Evolutionary conservation across 176 grass and related monocot species (phyloP).

Genomic region (barley (Hordeum vulgare)): DNA sequence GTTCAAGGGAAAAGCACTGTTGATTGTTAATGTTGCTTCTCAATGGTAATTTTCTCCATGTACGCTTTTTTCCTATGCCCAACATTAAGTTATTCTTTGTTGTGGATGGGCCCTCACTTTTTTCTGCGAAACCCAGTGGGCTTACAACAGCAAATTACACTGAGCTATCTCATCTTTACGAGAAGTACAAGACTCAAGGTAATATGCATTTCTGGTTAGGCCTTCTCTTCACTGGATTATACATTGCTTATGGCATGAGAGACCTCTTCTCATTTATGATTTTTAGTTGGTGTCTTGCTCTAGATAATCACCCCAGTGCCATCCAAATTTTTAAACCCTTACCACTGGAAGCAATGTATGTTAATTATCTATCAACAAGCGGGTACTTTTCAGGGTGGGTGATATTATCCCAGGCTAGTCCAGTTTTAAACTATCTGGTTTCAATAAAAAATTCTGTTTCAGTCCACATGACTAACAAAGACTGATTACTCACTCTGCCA

Average conservation of each 20-base stretch:
- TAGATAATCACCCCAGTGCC: neutral
- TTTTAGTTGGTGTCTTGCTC: neutral
- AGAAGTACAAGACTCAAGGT: slow-evolving; percentile 99
- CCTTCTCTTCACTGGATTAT: neutral
- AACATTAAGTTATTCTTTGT: neutral
- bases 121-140: slow-evolving; percentile 47
- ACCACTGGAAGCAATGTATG: neutral
- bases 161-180: slow-evolving; percentile 90
- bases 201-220: neutral
- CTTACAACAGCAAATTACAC: slow-evolving; percentile 94
- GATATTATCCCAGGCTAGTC: neutral
- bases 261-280: neutral
- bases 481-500: too few species aligned
- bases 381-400: neutral
- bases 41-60: slow-evolving; percentile 63
- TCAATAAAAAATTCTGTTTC: neutral
- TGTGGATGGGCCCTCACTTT: neutral
- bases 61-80: neutral
- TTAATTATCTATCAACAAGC: neutral
- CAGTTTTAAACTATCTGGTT: neutral
- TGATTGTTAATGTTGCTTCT: slow-evolving; percentile 97
- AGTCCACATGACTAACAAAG: too few species aligned
- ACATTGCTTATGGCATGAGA: neutral
- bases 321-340: neutral
- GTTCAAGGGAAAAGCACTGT: slow-evolving; percentile 75